Conservation (phyloP, 495 filamentous ascomycete genomes). For the Viridothelium virens region DNA sequence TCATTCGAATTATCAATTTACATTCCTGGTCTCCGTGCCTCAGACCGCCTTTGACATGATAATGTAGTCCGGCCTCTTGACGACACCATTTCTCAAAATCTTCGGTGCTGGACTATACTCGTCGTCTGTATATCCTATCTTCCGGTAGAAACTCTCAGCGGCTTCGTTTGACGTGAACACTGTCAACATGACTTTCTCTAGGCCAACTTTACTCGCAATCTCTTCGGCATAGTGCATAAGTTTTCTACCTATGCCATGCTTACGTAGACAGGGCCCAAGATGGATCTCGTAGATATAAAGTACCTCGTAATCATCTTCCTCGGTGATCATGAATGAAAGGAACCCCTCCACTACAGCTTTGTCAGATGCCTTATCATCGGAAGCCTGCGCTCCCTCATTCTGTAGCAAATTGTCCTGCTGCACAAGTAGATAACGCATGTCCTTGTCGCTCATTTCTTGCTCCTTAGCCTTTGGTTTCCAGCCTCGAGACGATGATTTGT, state of each 20-base stretch:
- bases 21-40: not conserved
- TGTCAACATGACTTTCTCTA: conserved; percentile 78
- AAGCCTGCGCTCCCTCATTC: not conserved
- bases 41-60: conserved; percentile 12
- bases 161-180: conserved; percentile 61
- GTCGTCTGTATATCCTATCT: conserved; percentile 52
- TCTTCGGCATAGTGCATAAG: conserved; percentile 31
- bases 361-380: not conserved
- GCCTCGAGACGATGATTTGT: conserved; percentile 53
- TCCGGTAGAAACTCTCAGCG: conserved; percentile 58
- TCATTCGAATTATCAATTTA: not conserved
- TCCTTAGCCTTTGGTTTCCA: conserved; percentile 66
- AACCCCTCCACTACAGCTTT: conserved; percentile 45
- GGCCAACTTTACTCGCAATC: conserved; percentile 30
- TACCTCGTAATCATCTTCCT: conserved; percentile 53
- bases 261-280: conserved; percentile 48
- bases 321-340: conserved; percentile 73
- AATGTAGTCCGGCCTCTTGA: conserved; percentile 13
- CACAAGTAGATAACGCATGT: conserved; percentile 41
- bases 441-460: conserved; percentile 66
- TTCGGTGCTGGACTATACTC: conserved; percentile 1
- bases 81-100: conserved; percentile 3
- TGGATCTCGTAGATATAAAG: conserved; percentile 89
- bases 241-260: conserved; percentile 37
- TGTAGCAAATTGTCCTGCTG: not conserved